Conservation (phyloP, 176 grass and related monocot species). For the Aegilops bicornis region DNA sequence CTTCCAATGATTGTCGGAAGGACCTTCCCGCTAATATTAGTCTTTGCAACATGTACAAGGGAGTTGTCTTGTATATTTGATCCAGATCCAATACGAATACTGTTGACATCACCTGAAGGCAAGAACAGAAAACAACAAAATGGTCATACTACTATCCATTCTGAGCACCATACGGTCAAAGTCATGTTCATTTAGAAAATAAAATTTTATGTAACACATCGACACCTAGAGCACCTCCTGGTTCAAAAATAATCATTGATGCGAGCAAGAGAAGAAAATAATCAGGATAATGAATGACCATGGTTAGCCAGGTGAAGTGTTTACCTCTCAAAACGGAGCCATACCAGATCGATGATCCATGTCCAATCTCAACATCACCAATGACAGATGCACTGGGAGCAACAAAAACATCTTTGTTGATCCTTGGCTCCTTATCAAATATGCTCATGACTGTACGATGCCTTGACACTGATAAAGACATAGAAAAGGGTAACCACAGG, state of each 20-base stretch:
- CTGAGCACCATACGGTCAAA: not conserved
- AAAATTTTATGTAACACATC: not conserved
- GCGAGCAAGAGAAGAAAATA: not conserved
- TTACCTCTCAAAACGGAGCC: constrained; percentile 97
- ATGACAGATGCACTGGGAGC: constrained; percentile 88
- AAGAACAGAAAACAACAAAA: constrained; percentile 6
- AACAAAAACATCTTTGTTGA: constrained; percentile 90
- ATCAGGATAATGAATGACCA: not conserved
- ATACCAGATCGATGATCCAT: constrained; percentile 93
- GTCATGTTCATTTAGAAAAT: constrained; percentile 4
- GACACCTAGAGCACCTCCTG: not conserved
- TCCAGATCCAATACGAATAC: constrained; percentile 84
- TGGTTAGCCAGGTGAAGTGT: not conserved
- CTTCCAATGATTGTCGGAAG: constrained; percentile 87
- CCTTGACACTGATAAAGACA: constrained; percentile 65
- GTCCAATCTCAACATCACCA: constrained; percentile 89
- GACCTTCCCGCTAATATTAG: constrained; percentile 72
- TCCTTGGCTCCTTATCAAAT: constrained; percentile 74
- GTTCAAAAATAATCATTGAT: not conserved
- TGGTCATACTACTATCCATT: not conserved
- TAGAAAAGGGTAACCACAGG: not conserved
- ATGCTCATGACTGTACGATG: constrained; percentile 89
- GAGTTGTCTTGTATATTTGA: constrained; percentile 98
- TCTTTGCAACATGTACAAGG: constrained; percentile 84
- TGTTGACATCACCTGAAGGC: constrained; percentile 95